Percentiles rank a stretch among this genome's conserved stretches.
Evolutionary conservation across 345 rosid genomes (phyloP).

Genomic region (Trapa bicornis): DNA sequence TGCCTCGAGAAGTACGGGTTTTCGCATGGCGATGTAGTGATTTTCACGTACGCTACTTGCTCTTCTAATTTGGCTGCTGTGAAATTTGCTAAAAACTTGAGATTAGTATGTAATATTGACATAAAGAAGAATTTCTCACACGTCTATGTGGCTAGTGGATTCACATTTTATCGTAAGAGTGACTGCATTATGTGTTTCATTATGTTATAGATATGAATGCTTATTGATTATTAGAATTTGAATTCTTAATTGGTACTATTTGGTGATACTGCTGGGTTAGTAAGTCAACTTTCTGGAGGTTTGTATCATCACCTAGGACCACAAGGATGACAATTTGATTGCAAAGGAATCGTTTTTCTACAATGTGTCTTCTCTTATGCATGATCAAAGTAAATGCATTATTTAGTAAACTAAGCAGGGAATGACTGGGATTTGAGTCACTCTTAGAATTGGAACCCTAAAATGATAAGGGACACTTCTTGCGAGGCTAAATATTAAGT

Average conservation of each 20-base stretch:
- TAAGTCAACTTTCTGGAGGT: neutral
- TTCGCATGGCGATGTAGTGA: conserved; percentile 65
- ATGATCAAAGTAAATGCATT: neutral
- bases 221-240: neutral
- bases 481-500: neutral
- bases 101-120: neutral
- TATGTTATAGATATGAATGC: neutral
- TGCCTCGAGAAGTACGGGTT: conserved; percentile 69
- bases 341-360: neutral
- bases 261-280: neutral
- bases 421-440: neutral
- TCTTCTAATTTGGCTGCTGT: neutral
- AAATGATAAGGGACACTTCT: neutral
- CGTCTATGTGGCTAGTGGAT: neutral
- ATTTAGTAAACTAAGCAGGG: neutral
- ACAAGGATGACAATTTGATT: neutral
- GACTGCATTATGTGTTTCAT: neutral
- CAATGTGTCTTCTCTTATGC: neutral
- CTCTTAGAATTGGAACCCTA: neutral
- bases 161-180: neutral
- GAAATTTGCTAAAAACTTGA: neutral
- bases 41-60: conserved; percentile 43
- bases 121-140: neutral
- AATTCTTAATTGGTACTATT: neutral
- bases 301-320: neutral